Percentiles rank a stretch among this genome's conserved stretches.
These are phyloP conservation scores for Moniliophthora roreri DNA, from an alignment of 1,284 basidiomycete species.

Conservation along the genomic window DNA sequence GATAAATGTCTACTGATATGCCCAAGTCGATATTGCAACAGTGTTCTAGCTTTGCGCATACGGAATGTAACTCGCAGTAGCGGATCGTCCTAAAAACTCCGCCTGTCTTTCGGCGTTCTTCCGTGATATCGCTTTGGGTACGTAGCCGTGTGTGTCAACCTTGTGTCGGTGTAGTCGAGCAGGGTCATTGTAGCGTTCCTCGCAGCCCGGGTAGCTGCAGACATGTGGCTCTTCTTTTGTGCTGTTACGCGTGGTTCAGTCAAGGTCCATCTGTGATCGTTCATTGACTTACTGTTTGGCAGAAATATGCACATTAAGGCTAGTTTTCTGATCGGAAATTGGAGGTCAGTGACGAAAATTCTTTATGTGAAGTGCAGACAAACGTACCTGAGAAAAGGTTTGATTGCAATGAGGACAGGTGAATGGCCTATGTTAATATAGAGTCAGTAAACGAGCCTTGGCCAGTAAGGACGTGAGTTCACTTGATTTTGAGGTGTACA, in stretches of 20 bases:
- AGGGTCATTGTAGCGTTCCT: constrained; percentile 58
- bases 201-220: constrained; percentile 50
- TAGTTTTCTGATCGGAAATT: constrained; percentile 45
- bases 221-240: constrained; percentile 55
- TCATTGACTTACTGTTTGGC: constrained; percentile 50
- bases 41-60: too few species aligned
- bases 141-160: constrained; percentile 50
- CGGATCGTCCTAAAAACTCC: constrained; percentile 31
- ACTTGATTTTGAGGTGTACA: constrained; percentile 62
- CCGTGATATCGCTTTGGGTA: constrained; percentile 32
- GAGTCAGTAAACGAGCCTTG: too few species aligned
- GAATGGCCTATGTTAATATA: constrained; percentile 55
- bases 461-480: constrained; percentile 20
- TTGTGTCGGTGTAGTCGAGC: constrained; percentile 62
- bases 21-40: too few species aligned
- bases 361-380: background rate
- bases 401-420: constrained; percentile 54
- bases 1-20: too few species aligned
- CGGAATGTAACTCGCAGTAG: too few species aligned
- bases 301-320: constrained; percentile 58
- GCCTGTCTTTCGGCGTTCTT: constrained; percentile 29
- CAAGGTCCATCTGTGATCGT: constrained; percentile 6
- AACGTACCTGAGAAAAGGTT: constrained; percentile 45
- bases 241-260: constrained; percentile 28
- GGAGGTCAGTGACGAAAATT: background rate